Percentiles rank a stretch among this genome's conserved stretches.
phyloP scores from a whole-genome alignment of 441 rosid genomes.

The Mallotus repandus region DNA sequence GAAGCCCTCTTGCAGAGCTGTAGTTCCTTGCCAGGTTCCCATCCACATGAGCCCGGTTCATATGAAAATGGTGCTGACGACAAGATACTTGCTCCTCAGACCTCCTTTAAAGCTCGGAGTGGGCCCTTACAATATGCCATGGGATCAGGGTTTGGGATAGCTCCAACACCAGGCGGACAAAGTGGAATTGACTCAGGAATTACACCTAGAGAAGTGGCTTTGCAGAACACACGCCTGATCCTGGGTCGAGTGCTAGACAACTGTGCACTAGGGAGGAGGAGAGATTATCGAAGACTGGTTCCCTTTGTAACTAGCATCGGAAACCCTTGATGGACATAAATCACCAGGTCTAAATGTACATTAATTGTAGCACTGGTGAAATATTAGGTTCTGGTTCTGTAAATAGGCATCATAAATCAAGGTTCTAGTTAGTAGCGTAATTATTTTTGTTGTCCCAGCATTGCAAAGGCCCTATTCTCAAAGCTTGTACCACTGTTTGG shows the following conservation, averaged over 20 bases:
- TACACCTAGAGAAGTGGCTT: constrained; percentile 73
- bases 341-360: background rate
- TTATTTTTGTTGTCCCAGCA: background rate
- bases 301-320: constrained; percentile 84
- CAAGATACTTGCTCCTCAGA: constrained; percentile 72
- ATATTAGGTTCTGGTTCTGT: constrained; percentile 20
- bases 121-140: constrained; percentile 31
- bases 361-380: constrained; percentile 8
- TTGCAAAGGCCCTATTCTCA: background rate
- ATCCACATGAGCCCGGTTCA: constrained; percentile 61
- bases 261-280: constrained; percentile 81
- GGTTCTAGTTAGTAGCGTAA: background rate
- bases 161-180: constrained; percentile 45
- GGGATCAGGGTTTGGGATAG: constrained; percentile 48
- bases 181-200: constrained; percentile 54
- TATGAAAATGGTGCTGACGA: constrained; percentile 79
- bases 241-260: constrained; percentile 87
- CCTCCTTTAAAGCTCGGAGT: constrained; percentile 88
- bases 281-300: constrained; percentile 82
- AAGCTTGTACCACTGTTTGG: background rate
- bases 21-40: constrained; percentile 73
- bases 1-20: constrained; percentile 98
- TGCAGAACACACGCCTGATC: constrained; percentile 80
- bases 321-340: constrained; percentile 34
- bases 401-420: constrained; percentile 27